These are phyloP conservation scores for Hirsutella minnesotensis DNA, from an alignment of 2,329 filamentous ascomycete species.

Conservation along the genomic window DNA sequence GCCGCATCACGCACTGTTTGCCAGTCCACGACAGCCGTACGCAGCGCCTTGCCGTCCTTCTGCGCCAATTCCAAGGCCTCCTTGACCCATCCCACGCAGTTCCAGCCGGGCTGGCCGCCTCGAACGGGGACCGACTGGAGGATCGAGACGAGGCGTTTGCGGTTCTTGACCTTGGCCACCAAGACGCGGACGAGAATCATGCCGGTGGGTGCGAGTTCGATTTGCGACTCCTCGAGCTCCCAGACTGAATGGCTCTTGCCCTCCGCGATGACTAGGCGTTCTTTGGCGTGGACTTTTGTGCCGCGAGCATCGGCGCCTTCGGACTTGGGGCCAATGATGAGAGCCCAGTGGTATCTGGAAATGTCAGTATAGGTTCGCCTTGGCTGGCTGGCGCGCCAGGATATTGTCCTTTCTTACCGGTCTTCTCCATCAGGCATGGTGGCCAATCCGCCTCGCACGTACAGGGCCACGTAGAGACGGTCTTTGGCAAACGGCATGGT, in stretches of 20 bases:
- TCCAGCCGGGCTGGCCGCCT: not conserved
- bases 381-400: too few relatives aligned
- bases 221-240: not conserved
- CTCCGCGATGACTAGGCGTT: not conserved
- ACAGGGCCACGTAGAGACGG: not conserved
- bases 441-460: not conserved
- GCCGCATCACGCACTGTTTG: not conserved
- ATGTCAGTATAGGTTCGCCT: not conserved
- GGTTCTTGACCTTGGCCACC: not conserved
- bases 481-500: not conserved
- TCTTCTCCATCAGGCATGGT: not conserved
- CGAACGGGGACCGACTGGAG: not conserved
- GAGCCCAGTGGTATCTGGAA: constrained; percentile 1
- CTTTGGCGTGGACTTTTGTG: not conserved
- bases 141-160: not conserved
- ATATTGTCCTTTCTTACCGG: not conserved
- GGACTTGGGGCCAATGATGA: not conserved
- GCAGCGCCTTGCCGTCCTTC: not conserved
- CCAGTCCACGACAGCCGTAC: not conserved
- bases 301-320: not conserved
- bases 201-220: not conserved
- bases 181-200: not conserved
- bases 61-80: not conserved
- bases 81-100: not conserved
- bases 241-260: not conserved